phyloP scores from a whole-genome alignment of 2,329 filamentous ascomycete species.

The Hypoxylon sp. region DNA sequence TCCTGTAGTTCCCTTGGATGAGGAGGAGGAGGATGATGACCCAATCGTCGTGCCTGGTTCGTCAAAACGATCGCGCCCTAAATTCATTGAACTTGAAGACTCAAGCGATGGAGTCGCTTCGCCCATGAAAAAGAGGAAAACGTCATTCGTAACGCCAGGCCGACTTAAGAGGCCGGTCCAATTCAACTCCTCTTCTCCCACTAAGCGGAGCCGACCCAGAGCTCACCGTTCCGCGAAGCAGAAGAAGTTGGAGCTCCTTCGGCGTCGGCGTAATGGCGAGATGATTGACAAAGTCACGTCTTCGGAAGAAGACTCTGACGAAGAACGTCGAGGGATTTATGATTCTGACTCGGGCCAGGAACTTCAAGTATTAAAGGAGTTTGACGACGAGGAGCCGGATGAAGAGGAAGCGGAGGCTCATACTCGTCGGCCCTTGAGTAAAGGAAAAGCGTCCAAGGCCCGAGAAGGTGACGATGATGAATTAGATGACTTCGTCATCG shows the following conservation, averaged over 20 bases:
- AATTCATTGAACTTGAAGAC: slow-evolving; percentile 43
- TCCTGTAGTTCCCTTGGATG: slow-evolving; percentile 30
- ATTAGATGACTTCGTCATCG: slow-evolving; percentile 72
- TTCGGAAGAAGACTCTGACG: slow-evolving; percentile 61
- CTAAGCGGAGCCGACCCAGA: slow-evolving; percentile 38
- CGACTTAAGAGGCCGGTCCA: slow-evolving; percentile 24
- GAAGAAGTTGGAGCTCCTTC: slow-evolving; percentile 57
- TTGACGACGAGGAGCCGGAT: slow-evolving; percentile 51
- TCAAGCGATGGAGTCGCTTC: slow-evolving; percentile 45
- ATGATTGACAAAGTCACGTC: slow-evolving; percentile 54
- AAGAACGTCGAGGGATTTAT: slow-evolving; percentile 58
- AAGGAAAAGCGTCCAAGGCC: slow-evolving; percentile 21
- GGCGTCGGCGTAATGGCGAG: slow-evolving; percentile 56
- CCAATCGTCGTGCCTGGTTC: slow-evolving; percentile 36
- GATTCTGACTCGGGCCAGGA: slow-evolving; percentile 51
- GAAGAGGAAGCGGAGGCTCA: slow-evolving; percentile 39
- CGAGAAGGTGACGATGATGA: slow-evolving; percentile 50
- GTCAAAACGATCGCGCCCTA: slow-evolving; percentile 31
- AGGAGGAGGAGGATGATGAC: slow-evolving; percentile 39
- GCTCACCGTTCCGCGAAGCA: slow-evolving; percentile 55
- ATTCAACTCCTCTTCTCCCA: slow-evolving; percentile 36
- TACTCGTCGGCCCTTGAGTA: slow-evolving; percentile 27
- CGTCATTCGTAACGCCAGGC: slow-evolving; percentile 33
- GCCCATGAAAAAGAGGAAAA: slow-evolving; percentile 50
- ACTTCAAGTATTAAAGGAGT: slow-evolving; percentile 50